Base-by-base conservation (phyloP, 2,329 filamentous ascomycete genomes). In the Fusarium pseudonygamai region DNA sequence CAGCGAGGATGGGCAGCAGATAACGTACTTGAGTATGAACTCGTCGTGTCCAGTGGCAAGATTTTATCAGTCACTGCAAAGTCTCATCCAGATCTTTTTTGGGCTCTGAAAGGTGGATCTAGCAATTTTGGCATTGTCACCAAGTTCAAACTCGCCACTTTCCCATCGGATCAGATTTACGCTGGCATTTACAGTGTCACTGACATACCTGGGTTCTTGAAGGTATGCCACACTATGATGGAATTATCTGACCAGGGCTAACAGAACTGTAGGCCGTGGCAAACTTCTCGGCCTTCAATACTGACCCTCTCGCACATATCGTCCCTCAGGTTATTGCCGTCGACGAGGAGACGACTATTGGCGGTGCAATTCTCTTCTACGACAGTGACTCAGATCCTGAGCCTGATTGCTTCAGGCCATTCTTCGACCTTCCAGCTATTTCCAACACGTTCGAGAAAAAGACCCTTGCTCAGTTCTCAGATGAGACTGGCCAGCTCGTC, bases 11-110 rank as follows among this genome's bases (percentile, higher is more conserved):
- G 77, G 71, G 65, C 75, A 1, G 75, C 76, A 14, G 78, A 80
- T 43, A 79, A 78, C 28, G 77, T 81, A 1, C 42, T 75, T 30
- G 80, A 80, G 47, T 85, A 80, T 46, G 80, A 85, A 65, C 80
- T 87, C n/a, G 84, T 87, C 6, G 78, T 85, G 0, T 80, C 82
- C 1, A 77, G 79, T 39, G 83, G 85, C 7, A 64, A 71, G 2
- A 78, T 86, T 14, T 73, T 85, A 8, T 80, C 82, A 10, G 85
- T 82, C 7, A 84, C 80, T 20, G 70, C 72, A 2, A 66, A 79
- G 8, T 77, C 79, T 2, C 79, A 85, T 67, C 49, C 76, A 0
- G 80, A 82, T 57, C 76, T 84, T 3, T 82, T 80, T 73, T 79
- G 79, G 75, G 80, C 79, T 1, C 68, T 83, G 13, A 81, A 81